A percentile compares a stretch with the other conserved stretches of the same genome.
Evolutionary conservation across 1,139 yeast species (phyloP).

Genomic region (Suhomyces wounanorum): DNA sequence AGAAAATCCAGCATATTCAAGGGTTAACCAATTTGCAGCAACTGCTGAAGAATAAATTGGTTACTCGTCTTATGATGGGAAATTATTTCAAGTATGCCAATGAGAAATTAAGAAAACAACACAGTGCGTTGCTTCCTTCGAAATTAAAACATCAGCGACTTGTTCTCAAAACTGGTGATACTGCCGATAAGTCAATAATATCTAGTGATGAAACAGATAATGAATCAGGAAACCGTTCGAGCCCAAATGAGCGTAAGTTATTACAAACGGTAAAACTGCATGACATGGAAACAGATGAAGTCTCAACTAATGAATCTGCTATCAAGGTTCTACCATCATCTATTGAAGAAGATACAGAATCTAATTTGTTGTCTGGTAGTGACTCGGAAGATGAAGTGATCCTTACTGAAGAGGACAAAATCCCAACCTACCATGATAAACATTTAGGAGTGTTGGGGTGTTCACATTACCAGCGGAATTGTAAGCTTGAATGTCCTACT

Average conservation of each 20-base stretch:
- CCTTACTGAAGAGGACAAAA: slow-evolving; percentile 50
- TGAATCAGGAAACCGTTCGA: slow-evolving; percentile 2
- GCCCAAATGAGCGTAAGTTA: background rate
- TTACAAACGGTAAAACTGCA: background rate
- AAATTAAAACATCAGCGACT: slow-evolving; percentile 22
- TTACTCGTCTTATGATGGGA: slow-evolving; percentile 79
- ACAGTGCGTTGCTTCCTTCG: slow-evolving; percentile 14
- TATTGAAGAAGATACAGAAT: background rate
- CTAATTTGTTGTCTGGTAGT: background rate
- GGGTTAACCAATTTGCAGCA: slow-evolving; percentile 46
- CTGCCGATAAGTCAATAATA: background rate
- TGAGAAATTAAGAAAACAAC: slow-evolving; percentile 28
- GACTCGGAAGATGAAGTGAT: slow-evolving; percentile 36
- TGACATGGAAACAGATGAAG: slow-evolving; percentile 15
- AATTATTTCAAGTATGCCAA: slow-evolving; percentile 54
- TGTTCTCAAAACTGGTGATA: slow-evolving; percentile 13
- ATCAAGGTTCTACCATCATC: background rate
- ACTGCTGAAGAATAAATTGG: slow-evolving; percentile 58
- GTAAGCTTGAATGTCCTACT: slow-evolving; percentile 78
- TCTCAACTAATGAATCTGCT: background rate
- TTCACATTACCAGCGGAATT: slow-evolving; percentile 77
- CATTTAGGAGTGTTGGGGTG: slow-evolving; percentile 62
- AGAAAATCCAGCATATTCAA: slow-evolving; percentile 59
- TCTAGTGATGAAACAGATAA: slow-evolving; percentile 9
- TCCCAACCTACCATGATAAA: slow-evolving; percentile 51